Conservation (phyloP, 176 grass and related monocot species). For the Sorghum bicolor region Sorghum_bicolor_NCBIv3 NC_012871.2:74186001-74186500, state of each 20-base stretch:
- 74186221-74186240: constrained; percentile 81
- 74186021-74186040: not conserved
- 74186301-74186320: constrained; percentile 51
- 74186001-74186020: not conserved
- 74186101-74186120: constrained; percentile 87
- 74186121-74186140: constrained; percentile 78
- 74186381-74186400: not conserved
- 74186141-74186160: constrained; percentile 63
- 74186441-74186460: constrained; percentile 65
- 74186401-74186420: constrained; percentile 21
- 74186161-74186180: constrained; percentile 75
- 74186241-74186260: constrained; percentile 67
- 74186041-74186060: not conserved
- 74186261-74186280: constrained; percentile 66
- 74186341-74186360: not conserved
- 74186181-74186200: constrained; percentile 84
- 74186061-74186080: not conserved
- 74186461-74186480: constrained; percentile 82
- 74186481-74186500: constrained; percentile 83
- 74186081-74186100: constrained; percentile 94
- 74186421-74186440: constrained; percentile 77
- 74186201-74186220: constrained; percentile 65
- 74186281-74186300: constrained; percentile 85
- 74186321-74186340: constrained; percentile 10
- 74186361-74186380: not conserved